Evolutionary conservation across 116 monocot genomes (phyloP).

Genomic region (Phalaenopsis hybrid): DNA sequence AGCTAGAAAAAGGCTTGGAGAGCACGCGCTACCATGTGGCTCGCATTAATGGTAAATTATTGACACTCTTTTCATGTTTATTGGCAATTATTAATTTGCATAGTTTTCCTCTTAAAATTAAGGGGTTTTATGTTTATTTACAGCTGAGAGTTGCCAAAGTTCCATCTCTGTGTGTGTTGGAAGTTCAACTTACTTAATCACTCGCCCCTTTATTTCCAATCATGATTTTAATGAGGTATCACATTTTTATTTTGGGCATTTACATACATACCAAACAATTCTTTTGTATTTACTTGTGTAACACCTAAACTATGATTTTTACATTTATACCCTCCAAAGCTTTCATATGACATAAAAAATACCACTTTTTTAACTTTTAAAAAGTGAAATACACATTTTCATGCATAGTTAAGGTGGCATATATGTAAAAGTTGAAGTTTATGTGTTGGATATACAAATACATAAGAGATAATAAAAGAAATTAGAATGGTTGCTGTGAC

Average conservation of each 20-base stretch:
- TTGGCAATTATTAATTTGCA: neutral
- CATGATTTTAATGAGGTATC: conserved; percentile 10
- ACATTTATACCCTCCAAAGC: no score
- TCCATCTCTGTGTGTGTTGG: conserved; percentile 2
- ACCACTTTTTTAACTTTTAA: no score
- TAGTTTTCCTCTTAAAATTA: neutral
- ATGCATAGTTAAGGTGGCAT: no score
- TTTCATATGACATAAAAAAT: no score
- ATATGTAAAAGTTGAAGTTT: no score
- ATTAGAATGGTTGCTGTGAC: no score
- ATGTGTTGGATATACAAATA: no score
- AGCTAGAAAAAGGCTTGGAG: neutral
- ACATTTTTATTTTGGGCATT: neutral
- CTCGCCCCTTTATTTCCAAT: conserved; percentile 6
- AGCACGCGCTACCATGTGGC: conserved; percentile 4
- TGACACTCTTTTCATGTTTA: neutral
- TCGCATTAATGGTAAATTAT: conserved; percentile 3
- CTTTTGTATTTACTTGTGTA: no score
- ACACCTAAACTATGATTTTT: no score
- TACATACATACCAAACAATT: no score
- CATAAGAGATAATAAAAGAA: no score
- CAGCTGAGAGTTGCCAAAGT: neutral
- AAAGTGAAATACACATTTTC: no score
- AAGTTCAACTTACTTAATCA: neutral
- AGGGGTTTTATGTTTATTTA: neutral